phyloP scores from a whole-genome alignment of 2,329 filamentous ascomycete genomes.

The Arthrobotrys megalospora region DNA sequence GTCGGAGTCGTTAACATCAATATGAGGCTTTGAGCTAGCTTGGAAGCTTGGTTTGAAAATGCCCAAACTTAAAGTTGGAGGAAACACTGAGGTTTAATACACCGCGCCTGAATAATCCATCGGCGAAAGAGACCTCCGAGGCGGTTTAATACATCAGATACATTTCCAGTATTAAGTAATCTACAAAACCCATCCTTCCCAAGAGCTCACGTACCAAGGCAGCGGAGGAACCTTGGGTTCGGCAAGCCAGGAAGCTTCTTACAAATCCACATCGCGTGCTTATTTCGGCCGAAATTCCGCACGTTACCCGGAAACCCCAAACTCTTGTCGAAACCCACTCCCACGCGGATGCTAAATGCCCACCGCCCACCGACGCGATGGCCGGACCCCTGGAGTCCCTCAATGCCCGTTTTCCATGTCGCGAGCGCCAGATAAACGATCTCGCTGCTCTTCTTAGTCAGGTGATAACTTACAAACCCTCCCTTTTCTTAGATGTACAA shows the following conservation, averaged over 20 bases:
- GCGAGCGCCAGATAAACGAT: constrained; percentile 70
- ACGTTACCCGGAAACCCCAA: constrained; percentile 10
- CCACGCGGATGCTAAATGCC: constrained; percentile 22
- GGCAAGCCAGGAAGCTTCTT: constrained; percentile 18
- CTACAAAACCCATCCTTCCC: not conserved
- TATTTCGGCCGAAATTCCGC: constrained; percentile 38
- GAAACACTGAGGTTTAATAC: constrained; percentile 18
- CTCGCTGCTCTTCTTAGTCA: constrained; percentile 69
- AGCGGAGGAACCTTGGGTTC: not conserved
- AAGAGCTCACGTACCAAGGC: not conserved
- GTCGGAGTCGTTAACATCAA: constrained; percentile 4
- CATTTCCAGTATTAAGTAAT: constrained; percentile 5
- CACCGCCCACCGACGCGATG: constrained; percentile 31
- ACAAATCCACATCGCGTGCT: constrained; percentile 39
- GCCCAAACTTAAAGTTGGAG: not conserved
- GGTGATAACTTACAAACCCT: constrained; percentile 17
- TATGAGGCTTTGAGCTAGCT: not conserved
- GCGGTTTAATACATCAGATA: not conserved
- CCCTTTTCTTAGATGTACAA: not conserved
- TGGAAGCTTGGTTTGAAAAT: not conserved
- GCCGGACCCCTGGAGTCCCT: constrained; percentile 64
- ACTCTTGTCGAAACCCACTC: constrained; percentile 10
- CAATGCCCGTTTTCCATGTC: constrained; percentile 67
- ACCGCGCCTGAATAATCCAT: not conserved
- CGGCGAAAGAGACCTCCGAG: constrained; percentile 24